Evolutionary conservation across 2,329 filamentous ascomycete species (phyloP).

Genomic region (Davidsoniella eucalypti): DNA sequence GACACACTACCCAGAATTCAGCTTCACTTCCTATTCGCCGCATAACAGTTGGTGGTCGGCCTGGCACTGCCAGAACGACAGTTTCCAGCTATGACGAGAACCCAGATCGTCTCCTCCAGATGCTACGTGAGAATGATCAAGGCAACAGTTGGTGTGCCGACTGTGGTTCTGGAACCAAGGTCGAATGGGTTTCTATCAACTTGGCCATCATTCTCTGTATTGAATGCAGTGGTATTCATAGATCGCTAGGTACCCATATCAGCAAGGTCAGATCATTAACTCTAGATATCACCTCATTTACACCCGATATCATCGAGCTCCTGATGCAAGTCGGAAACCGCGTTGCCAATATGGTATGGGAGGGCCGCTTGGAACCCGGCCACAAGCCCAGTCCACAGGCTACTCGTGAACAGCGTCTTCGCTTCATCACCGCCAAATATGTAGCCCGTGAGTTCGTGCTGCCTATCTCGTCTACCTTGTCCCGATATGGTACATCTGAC

Average conservation of each 20-base stretch:
- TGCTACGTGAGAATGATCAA: slow-evolving; percentile 76
- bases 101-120: slow-evolving; percentile 70
- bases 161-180: slow-evolving; percentile 78
- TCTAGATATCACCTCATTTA: slow-evolving; percentile 89
- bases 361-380: slow-evolving; percentile 60
- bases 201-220: slow-evolving; percentile 92
- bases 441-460: slow-evolving; percentile 70
- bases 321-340: slow-evolving; percentile 83
- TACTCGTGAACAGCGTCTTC: slow-evolving; percentile 76
- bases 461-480: slow-evolving; percentile 56
- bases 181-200: slow-evolving; percentile 98
- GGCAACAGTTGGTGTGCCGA: slow-evolving; percentile 91
- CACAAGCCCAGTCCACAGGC: slow-evolving; percentile 62
- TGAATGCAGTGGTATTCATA: slow-evolving; percentile 93
- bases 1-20: slow-evolving; percentile 31
- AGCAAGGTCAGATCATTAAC: slow-evolving; percentile 93
- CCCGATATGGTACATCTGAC: slow-evolving; percentile 61
- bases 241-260: slow-evolving; percentile 91
- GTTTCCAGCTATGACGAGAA: slow-evolving; percentile 66
- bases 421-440: slow-evolving; percentile 92
- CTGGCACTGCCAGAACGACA: slow-evolving; percentile 49
- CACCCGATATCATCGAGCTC: slow-evolving; percentile 89
- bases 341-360: slow-evolving; percentile 93
- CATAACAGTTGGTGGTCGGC: slow-evolving; percentile 81
- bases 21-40: slow-evolving; percentile 55